Conservation (phyloP, 2,329 filamentous ascomycete species). For the Aspergillus uvarum region DNA sequence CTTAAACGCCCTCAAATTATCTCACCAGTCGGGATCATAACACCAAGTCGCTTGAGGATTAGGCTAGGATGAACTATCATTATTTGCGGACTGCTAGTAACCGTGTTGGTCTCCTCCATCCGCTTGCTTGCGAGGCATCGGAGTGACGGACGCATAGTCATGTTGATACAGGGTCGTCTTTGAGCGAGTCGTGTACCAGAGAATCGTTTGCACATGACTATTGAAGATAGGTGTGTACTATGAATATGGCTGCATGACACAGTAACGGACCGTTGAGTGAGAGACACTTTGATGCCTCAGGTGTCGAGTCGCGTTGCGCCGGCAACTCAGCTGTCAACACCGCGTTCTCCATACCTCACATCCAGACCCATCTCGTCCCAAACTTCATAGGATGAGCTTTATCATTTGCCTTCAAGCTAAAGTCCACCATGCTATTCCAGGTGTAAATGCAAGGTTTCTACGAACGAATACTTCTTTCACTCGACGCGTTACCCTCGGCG, state of each 20-base stretch:
- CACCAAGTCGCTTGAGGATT: not conserved
- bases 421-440: not conserved
- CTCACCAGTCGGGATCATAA: not conserved
- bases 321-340: slow-evolving; percentile 24
- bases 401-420: not conserved
- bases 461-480: not conserved
- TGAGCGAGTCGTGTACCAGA: not conserved
- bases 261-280: not conserved
- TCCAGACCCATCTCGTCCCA: not conserved
- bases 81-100: not conserved
- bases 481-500: not conserved
- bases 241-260: no score
- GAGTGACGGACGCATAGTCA: not conserved
- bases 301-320: slow-evolving; percentile 14
- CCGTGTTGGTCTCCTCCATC: no score
- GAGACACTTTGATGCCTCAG: slow-evolving; percentile 11
- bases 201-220: no score
- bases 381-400: slow-evolving; percentile 1
- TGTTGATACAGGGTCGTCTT: not conserved
- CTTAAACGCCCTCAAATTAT: not conserved
- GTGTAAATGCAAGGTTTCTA: not conserved
- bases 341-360: slow-evolving; percentile 18
- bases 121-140: no score
- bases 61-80: not conserved
- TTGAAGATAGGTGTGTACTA: no score